Evolutionary conservation across 306 rosid genomes (phyloP), one percentile per base, ranked within the genome.

Genomic region (Quercus suber): DNA sequence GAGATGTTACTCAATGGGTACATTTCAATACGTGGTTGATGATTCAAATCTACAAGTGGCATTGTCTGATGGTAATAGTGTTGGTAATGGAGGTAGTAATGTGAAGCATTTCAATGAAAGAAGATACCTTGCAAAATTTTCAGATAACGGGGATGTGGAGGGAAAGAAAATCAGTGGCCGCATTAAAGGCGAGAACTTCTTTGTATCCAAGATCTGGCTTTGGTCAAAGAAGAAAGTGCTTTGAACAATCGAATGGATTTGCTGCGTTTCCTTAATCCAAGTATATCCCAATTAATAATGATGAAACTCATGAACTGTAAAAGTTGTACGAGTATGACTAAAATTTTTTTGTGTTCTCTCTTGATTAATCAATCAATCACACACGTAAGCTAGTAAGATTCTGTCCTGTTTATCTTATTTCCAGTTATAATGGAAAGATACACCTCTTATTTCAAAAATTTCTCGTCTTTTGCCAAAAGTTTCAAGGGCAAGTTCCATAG

Each of bases 201-300:
- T 97, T 23, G 93, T 94, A 58, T 94, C 97, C 4, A 94, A 94
- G 86, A 94, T 91, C 63, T 94, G 97, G 99, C 97, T 89, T 27
- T 92, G 97, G 98, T 87, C 94, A 19, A 87, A 86, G 74, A 88
- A 83, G 65, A 84, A 53, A 73, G 41, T 69, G 87, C 82, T 80
- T 84, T 87, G 18, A 71, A 79, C 82, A 73, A 41, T 33, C 81
- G 68, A 73, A 82, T 86, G 21, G 73, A 73, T 71, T 1, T 81
- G 60, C 75, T 83, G 33, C 79, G 86, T 69, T 87, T 84, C 80
- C 69, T 87, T 19, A 61, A 56, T 53, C 73, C 77, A 69, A 72
- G 27, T 75, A 6, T 75, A 15, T 69, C 28, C 63, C 82, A 11
- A 21, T 21, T 69, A 61, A 55, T 58, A 59, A 11, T 45, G 52